Evolutionary conservation across 805 yeast genomes (phyloP).

Genomic region (Clavispora fructus): DNA sequence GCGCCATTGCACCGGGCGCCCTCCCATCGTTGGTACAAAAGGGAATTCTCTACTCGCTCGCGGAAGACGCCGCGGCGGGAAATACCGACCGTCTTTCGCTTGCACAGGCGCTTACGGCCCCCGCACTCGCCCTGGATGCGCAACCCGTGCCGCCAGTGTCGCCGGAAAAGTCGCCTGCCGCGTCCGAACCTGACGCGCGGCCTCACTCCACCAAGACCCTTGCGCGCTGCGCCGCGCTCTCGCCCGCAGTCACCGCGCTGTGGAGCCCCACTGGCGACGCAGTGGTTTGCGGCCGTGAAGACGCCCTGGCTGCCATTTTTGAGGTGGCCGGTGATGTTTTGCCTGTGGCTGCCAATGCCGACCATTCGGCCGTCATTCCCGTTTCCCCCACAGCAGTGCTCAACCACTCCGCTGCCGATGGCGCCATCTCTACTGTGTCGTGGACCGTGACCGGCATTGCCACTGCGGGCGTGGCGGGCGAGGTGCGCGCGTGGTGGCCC

Average conservation of each 20-base stretch:
- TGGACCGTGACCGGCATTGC: slow-evolving; percentile 69
- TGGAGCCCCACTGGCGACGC: slow-evolving; percentile 55
- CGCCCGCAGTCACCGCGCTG: slow-evolving; percentile 40
- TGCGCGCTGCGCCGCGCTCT: slow-evolving; percentile 13
- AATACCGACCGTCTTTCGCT: slow-evolving; percentile 20
- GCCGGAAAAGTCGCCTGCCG: slow-evolving; percentile 13
- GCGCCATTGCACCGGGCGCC: slow-evolving; percentile 68
- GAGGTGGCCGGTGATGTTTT: slow-evolving; percentile 17
- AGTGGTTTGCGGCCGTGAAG: slow-evolving; percentile 52
- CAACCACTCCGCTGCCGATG: slow-evolving; percentile 25
- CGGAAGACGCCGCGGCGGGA: slow-evolving; percentile 49
- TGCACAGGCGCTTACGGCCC: slow-evolving; percentile 50
- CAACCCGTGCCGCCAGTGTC: slow-evolving; percentile 44
- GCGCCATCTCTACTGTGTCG: slow-evolving; percentile 30
- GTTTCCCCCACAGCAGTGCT: slow-evolving; percentile 26
- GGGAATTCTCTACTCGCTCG: slow-evolving; percentile 74
- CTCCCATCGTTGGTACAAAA: slow-evolving; percentile 78
- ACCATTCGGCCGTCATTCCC: neutral
- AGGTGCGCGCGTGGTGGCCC: slow-evolving; percentile 70
- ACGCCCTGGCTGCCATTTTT: slow-evolving; percentile 42
- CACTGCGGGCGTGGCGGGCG: slow-evolving; percentile 67
- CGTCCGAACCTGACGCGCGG: neutral
- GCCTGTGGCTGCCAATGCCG: too few species aligned
- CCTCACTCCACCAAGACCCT: neutral
- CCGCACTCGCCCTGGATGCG: slow-evolving; percentile 50